Evolutionary conservation across 2,329 filamentous ascomycete species (phyloP).

Genomic region (Talaromyces sp.): DNA sequence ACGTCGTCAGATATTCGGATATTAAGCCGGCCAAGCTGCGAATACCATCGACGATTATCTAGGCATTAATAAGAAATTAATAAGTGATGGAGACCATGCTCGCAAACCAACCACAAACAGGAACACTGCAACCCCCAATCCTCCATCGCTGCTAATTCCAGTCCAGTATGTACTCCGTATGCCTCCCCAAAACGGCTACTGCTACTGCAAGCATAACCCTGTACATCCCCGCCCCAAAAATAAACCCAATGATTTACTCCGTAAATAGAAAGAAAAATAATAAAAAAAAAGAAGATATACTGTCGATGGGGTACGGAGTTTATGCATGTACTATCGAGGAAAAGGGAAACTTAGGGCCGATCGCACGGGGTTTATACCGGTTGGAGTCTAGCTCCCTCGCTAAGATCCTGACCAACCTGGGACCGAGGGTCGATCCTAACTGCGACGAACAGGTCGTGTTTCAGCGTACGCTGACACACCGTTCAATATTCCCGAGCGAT

Average conservation of each 20-base stretch:
- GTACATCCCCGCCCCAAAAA: neutral
- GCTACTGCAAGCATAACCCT: neutral
- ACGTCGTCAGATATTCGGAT: neutral
- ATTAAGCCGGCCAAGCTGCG: no score
- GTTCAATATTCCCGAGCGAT: slow-evolving; percentile 9
- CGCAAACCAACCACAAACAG: no score
- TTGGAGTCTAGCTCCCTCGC: slow-evolving; percentile 9
- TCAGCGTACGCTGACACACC: slow-evolving; percentile 18
- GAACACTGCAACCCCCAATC: no score
- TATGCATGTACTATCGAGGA: neutral
- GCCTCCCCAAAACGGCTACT: neutral
- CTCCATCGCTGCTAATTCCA: no score
- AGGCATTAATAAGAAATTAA: no score
- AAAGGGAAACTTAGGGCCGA: neutral
- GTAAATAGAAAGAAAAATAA: neutral
- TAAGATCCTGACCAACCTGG: slow-evolving; percentile 15
- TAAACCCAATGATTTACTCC: no score
- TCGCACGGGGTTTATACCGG: slow-evolving; percentile 27
- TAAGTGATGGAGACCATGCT: no score
- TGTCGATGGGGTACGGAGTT: no score
- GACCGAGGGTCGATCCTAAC: slow-evolving; percentile 14
- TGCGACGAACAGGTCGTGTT: slow-evolving; percentile 29
- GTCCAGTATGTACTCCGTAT: neutral
- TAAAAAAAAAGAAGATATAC: neutral
- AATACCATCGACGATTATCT: no score